Conservation (phyloP, 345 rosid species). For the Syzygium aromaticum region DNA sequence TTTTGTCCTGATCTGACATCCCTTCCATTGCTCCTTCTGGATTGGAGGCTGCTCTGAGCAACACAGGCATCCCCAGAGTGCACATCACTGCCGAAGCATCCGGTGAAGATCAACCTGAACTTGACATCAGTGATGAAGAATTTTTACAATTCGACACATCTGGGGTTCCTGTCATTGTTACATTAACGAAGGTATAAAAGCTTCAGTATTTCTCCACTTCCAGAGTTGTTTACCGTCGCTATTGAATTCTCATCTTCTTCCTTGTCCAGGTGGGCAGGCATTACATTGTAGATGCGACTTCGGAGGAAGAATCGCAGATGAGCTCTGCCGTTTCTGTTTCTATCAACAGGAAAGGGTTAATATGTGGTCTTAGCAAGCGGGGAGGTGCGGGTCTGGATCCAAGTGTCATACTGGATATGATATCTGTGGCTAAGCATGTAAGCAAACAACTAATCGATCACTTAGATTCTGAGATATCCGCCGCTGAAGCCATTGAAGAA, state of each 20-base stretch:
- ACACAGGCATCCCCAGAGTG: constrained; percentile 82
- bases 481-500: constrained; percentile 60
- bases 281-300: constrained; percentile 80
- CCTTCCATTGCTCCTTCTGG: neutral
- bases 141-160: constrained; percentile 81
- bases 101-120: constrained; percentile 75
- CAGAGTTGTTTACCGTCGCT: neutral
- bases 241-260: neutral
- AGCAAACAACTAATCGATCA: constrained; percentile 50
- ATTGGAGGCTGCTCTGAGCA: constrained; percentile 84
- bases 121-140: constrained; percentile 92
- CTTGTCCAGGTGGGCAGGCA: constrained; percentile 55
- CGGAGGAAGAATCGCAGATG: constrained; percentile 93
- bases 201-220: neutral
- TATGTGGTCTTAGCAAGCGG: constrained; percentile 70
- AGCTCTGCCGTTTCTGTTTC: constrained; percentile 83
- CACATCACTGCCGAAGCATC: constrained; percentile 38
- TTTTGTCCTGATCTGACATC: no score
- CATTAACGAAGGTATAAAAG: constrained; percentile 58
- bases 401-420: constrained; percentile 75
- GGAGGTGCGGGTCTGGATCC: constrained; percentile 89
- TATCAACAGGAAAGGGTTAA: constrained; percentile 54
- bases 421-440: constrained; percentile 66
- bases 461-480: constrained; percentile 67
- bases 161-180: constrained; percentile 60